Percentiles rank a stretch among this genome's conserved stretches.
phyloP scores from a whole-genome alignment of 768 basidiomycete species.

The Termitomyces eurrhizus region DNA sequence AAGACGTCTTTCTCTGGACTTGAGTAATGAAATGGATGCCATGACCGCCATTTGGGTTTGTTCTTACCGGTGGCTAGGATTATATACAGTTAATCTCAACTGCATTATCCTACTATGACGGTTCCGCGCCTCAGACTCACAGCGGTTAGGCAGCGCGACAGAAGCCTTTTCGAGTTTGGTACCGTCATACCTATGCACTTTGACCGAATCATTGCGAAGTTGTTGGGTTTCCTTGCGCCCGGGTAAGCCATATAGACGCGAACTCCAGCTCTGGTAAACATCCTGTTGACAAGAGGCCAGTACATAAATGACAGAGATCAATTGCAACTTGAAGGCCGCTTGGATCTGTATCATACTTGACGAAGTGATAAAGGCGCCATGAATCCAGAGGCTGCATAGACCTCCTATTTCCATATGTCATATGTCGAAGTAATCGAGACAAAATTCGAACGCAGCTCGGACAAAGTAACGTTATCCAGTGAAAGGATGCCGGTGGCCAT shows the following conservation, averaged over 20 bases:
- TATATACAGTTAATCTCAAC: too few relatives aligned
- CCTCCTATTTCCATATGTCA: background rate
- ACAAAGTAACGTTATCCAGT: background rate
- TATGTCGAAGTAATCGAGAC: background rate
- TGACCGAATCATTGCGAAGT: background rate
- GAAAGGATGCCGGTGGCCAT: background rate
- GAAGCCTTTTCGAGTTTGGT: background rate
- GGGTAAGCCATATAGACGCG: background rate
- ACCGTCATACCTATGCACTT: background rate
- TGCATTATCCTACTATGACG: background rate
- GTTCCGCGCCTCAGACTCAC: background rate
- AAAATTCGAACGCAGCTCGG: too few relatives aligned
- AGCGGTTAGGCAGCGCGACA: background rate
- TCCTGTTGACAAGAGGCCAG: too few relatives aligned
- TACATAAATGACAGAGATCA: too few relatives aligned
- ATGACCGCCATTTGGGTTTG: background rate
- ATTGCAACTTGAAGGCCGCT: too few relatives aligned
- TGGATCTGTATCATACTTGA: too few relatives aligned
- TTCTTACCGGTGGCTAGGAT: background rate
- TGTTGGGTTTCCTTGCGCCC: background rate
- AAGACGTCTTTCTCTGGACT: background rate
- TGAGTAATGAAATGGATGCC: background rate
- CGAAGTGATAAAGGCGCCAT: too few relatives aligned
- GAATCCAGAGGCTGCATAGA: background rate
- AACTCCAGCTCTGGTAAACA: background rate